Conservation (phyloP, 495 filamentous ascomycete genomes). For the Penicillium longicatenatum region DNA sequence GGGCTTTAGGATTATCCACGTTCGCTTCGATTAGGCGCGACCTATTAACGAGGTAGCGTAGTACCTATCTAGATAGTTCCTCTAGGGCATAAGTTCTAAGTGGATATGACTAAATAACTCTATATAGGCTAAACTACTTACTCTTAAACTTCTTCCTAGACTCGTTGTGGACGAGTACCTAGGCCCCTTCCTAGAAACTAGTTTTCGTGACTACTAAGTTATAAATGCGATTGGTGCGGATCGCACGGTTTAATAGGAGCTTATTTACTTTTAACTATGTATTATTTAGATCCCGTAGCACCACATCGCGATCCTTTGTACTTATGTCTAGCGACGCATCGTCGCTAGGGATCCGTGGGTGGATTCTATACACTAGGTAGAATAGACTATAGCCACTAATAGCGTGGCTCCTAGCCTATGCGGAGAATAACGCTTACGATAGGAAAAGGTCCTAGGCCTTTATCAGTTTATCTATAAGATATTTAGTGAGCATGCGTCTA, state of each 20-base stretch:
- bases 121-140: background rate
- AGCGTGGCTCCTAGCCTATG: background rate
- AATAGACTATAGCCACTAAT: background rate
- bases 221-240: background rate
- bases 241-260: background rate
- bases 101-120: background rate
- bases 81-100: background rate
- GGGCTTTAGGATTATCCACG: background rate
- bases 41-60: background rate
- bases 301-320: background rate
- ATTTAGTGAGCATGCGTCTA: background rate
- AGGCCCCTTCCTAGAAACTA: background rate
- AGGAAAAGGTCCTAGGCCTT: background rate
- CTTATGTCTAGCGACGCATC: background rate
- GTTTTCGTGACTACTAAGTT: background rate
- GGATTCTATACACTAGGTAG: background rate
- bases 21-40: background rate
- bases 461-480: background rate
- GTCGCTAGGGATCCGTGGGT: background rate
- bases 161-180: background rate
- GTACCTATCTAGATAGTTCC: background rate
- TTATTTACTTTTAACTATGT: background rate
- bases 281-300: background rate
- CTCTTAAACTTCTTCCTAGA: background rate
- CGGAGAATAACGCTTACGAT: background rate